Percentiles rank a stretch among this genome's conserved stretches.
Conservation (phyloP, 1,284 basidiomycete species). For the Pseudomicrostroma phylloplanum region DNA sequence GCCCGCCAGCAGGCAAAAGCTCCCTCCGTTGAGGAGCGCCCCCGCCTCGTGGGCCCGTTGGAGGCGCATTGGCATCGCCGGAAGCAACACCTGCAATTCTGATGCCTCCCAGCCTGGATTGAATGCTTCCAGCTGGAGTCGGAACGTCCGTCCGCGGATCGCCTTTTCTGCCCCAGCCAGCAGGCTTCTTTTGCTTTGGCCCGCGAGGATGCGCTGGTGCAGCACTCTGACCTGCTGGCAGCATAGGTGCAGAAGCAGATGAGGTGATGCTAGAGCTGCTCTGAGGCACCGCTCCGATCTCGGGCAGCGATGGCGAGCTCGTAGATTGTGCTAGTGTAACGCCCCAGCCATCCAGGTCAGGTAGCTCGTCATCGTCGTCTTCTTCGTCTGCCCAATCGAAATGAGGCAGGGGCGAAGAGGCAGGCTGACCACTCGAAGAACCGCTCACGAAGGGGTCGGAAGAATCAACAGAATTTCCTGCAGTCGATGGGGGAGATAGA, state of each 20-base stretch:
- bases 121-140: neutral
- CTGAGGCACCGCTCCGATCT: neutral
- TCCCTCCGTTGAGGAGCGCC: neutral
- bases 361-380: slow-evolving; percentile 35
- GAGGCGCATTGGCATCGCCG: neutral
- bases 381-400: slow-evolving; percentile 42
- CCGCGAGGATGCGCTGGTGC: neutral
- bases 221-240: neutral
- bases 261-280: neutral
- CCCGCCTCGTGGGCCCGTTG: neutral
- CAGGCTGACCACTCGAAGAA: neutral
- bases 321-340: slow-evolving; percentile 12
- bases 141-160: neutral
- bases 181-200: neutral
- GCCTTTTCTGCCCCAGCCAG: neutral
- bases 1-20: neutral
- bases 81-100: neutral
- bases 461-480: neutral
- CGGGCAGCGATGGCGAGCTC: neutral
- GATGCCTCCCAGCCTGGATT: neutral
- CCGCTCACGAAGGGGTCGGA: slow-evolving; percentile 5
- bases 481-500: neutral
- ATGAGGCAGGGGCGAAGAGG: neutral
- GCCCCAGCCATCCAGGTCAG: slow-evolving; percentile 36
- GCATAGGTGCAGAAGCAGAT: neutral